These are phyloP conservation scores for Rhizoclosmatium sp. DNA, from an alignment of 192 early-diverging fungal species.

Conservation along the genomic window DNA sequence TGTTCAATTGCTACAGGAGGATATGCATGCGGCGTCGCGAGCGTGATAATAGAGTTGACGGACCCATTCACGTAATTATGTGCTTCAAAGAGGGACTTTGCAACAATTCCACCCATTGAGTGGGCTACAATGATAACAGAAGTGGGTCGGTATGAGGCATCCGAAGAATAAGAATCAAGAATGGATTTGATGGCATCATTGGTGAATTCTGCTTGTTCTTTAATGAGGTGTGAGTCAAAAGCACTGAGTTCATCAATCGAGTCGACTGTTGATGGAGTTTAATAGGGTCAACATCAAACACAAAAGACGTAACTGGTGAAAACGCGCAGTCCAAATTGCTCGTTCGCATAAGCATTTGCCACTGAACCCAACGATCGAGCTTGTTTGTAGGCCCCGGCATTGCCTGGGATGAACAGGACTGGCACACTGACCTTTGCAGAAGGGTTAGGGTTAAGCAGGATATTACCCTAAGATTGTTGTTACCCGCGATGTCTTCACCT, in stretches of 20 bases:
- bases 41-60: conserved; percentile 85
- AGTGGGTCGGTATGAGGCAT: conserved; percentile 50
- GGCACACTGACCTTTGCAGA: conserved; percentile 75
- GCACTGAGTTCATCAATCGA: conserved; percentile 94
- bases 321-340: background rate
- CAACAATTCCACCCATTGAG: conserved; percentile 98
- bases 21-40: conserved; percentile 87
- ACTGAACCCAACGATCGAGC: conserved; percentile 83
- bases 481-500: conserved; percentile 41
- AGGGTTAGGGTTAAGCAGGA: background rate
- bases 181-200: conserved; percentile 55
- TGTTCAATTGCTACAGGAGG: conserved; percentile 80
- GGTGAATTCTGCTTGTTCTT: conserved; percentile 83
- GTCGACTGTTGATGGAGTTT: conserved; percentile 62
- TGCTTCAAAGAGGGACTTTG: conserved; percentile 78
- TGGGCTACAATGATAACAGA: conserved; percentile 88
- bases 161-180: conserved; percentile 39
- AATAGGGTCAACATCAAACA: background rate
- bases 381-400: conserved; percentile 95
- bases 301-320: background rate
- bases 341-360: conserved; percentile 49
- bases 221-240: conserved; percentile 79
- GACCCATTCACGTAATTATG: conserved; percentile 74
- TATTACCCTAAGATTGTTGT: background rate
- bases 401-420: conserved; percentile 94